A percentile compares a stretch with the other conserved stretches of the same genome.
Evolutionary conservation across 108 stramenopile species (phyloP).

Genomic region (Fistulifera solaris): DNA sequence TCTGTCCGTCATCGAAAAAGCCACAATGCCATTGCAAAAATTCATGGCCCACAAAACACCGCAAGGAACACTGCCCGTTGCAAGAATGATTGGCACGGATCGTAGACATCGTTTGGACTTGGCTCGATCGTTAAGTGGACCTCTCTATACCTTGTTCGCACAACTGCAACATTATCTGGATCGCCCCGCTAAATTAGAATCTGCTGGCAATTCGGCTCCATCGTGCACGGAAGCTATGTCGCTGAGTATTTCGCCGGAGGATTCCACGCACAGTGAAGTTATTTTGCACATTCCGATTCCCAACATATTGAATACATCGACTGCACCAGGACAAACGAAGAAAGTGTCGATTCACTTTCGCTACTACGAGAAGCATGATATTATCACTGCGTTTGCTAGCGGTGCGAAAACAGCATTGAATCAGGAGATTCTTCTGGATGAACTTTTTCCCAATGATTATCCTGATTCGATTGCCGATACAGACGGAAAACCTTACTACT

Average conservation of each 20-base stretch:
- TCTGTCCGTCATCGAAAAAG: slow-evolving; percentile 46
- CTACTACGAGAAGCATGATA: slow-evolving; percentile 8
- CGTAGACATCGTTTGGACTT: slow-evolving; percentile 38
- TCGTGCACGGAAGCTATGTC: background rate
- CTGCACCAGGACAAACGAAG: slow-evolving; percentile 10
- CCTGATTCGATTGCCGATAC: slow-evolving; percentile 3
- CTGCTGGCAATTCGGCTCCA: too few relatives aligned
- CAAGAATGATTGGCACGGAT: slow-evolving; percentile 15
- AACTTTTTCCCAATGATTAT: slow-evolving; percentile 34
- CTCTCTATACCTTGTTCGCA: slow-evolving; percentile 63
- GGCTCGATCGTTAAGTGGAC: slow-evolving; percentile 40
- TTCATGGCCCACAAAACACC: slow-evolving; percentile 29
- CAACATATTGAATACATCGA: slow-evolving; percentile 2
- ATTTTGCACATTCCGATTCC: slow-evolving; percentile 27
- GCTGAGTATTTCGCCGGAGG: slow-evolving; percentile 3
- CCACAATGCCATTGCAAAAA: slow-evolving; percentile 44
- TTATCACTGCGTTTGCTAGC: slow-evolving; percentile 8
- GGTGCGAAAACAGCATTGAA: slow-evolving; percentile 8
- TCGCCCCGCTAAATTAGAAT: background rate
- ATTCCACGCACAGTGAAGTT: background rate
- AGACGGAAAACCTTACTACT: slow-evolving; percentile 38
- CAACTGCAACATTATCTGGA: slow-evolving; percentile 44
- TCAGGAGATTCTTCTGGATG: slow-evolving; percentile 17
- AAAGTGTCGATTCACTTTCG: slow-evolving; percentile 15
- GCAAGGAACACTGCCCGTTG: background rate